phyloP scores from a whole-genome alignment of 768 basidiomycete species.

The Lactarius evosmus region DNA sequence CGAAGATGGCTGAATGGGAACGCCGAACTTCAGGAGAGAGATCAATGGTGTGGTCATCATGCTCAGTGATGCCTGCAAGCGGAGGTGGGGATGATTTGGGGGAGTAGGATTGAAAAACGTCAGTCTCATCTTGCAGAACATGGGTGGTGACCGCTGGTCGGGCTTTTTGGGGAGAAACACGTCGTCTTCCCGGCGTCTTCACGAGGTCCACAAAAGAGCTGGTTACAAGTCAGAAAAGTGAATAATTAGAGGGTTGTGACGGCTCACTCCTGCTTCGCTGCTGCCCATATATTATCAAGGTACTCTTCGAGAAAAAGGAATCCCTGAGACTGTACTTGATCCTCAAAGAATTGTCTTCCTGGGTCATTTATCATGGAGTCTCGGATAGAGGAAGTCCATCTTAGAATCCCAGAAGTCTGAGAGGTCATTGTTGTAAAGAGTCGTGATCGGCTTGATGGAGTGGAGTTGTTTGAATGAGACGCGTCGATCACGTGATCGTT shows the following conservation, averaged over 20 bases:
- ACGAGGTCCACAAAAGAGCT: conserved; percentile 77
- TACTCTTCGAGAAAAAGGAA: conserved; percentile 80
- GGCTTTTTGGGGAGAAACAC: conserved; percentile 48
- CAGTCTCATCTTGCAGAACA: conserved; percentile 69
- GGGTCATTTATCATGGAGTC: conserved; percentile 69
- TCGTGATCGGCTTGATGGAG: not conserved
- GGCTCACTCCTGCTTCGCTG: conserved; percentile 60
- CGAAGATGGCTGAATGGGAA: conserved; percentile 1
- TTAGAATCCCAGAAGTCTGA: conserved; percentile 46
- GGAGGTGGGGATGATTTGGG: conserved; percentile 8
- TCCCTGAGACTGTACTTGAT: conserved; percentile 71
- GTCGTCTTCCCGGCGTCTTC: conserved; percentile 80
- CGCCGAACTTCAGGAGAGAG: not conserved
- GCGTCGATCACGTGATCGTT: conserved; percentile 22
- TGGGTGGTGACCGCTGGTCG: conserved; percentile 37
- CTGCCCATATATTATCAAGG: conserved; percentile 63
- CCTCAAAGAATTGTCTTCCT: conserved; percentile 64
- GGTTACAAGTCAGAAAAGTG: conserved; percentile 6
- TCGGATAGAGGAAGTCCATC: conserved; percentile 68
- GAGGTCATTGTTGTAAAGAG: conserved; percentile 20
- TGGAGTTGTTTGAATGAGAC: not conserved
- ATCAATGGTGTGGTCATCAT: not conserved
- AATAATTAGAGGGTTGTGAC: not conserved
- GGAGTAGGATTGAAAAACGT: conserved; percentile 16
- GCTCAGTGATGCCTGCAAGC: not conserved